Percentiles rank a stretch among this genome's conserved stretches.
Conservation (phyloP, 2,329 filamentous ascomycete species). For the Pestalotiopsis sp. region DNA sequence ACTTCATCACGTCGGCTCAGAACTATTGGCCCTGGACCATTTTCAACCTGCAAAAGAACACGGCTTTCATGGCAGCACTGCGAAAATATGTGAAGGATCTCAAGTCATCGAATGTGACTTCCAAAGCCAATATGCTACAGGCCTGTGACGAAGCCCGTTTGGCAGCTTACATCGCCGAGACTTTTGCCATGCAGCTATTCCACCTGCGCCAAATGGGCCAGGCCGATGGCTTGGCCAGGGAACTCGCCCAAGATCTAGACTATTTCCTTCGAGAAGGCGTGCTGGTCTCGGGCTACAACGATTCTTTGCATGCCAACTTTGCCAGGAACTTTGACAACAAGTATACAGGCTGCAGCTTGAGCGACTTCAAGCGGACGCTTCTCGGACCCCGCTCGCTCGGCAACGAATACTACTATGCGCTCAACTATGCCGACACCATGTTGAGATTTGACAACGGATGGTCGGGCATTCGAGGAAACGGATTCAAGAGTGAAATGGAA, state of each 20-base stretch:
- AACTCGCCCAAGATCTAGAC: constrained; percentile 72
- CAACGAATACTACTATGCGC: constrained; percentile 80
- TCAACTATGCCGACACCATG: constrained; percentile 74
- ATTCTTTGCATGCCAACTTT: constrained; percentile 83
- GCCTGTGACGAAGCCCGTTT: constrained; percentile 69
- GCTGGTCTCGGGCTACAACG: constrained; percentile 80
- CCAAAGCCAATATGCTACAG: constrained; percentile 57
- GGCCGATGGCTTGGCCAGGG: constrained; percentile 65
- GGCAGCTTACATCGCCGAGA: constrained; percentile 82
- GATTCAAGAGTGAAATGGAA: constrained; percentile 81
- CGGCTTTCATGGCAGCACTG: constrained; percentile 72
- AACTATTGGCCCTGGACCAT: constrained; percentile 97
- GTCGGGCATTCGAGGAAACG: constrained; percentile 68
- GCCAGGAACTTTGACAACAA: constrained; percentile 80
- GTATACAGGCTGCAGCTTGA: constrained; percentile 74
- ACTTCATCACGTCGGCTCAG: constrained; percentile 86
- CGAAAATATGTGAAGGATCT: constrained; percentile 69
- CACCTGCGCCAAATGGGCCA: constrained; percentile 78
- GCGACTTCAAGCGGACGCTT: constrained; percentile 77
- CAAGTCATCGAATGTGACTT: constrained; percentile 51
- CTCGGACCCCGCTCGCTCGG: constrained; percentile 70
- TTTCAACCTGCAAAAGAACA: constrained; percentile 74
- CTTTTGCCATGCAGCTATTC: constrained; percentile 89
- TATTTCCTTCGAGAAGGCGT: constrained; percentile 83
- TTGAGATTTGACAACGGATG: constrained; percentile 79